phyloP scores from a whole-genome alignment of 2,329 filamentous ascomycete genomes.

The Scleromitrula shiraiana region DNA sequence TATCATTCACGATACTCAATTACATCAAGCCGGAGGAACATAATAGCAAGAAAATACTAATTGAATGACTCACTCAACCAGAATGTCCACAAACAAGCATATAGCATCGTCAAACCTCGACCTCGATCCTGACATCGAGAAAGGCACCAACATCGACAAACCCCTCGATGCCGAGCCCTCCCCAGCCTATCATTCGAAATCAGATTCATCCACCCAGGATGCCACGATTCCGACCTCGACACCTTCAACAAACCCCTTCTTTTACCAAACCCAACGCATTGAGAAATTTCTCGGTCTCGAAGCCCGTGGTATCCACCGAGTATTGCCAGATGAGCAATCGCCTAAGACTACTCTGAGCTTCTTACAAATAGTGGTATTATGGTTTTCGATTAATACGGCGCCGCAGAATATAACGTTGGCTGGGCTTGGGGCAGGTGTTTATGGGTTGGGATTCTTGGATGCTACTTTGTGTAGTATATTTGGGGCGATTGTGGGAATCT shows the following conservation, averaged over 20 bases:
- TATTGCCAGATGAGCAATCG: conserved; percentile 46
- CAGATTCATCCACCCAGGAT: neutral
- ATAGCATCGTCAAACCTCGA: neutral
- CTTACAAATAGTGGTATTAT: conserved; percentile 38
- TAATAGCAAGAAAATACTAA: neutral
- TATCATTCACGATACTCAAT: too few species aligned
- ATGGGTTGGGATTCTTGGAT: conserved; percentile 49
- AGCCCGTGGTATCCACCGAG: conserved; percentile 51
- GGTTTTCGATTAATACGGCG: conserved; percentile 55
- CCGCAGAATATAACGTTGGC: conserved; percentile 58
- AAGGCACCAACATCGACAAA: neutral
- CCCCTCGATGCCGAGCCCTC: neutral
- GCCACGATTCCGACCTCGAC: neutral
- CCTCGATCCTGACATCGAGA: conserved; percentile 4
- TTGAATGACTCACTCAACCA: neutral
- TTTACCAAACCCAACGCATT: conserved; percentile 9
- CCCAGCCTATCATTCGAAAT: neutral
- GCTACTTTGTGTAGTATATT: conserved; percentile 48
- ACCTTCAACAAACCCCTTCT: neutral
- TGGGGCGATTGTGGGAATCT: conserved; percentile 45
- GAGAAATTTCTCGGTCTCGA: conserved; percentile 33
- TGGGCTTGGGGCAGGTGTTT: conserved; percentile 52
- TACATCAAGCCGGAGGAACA: neutral
- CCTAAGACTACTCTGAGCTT: conserved; percentile 21
- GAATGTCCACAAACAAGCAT: conserved; percentile 1